Evolutionary conservation across 345 rosid species (phyloP).

Genomic region (Brassica carinata): DNA sequence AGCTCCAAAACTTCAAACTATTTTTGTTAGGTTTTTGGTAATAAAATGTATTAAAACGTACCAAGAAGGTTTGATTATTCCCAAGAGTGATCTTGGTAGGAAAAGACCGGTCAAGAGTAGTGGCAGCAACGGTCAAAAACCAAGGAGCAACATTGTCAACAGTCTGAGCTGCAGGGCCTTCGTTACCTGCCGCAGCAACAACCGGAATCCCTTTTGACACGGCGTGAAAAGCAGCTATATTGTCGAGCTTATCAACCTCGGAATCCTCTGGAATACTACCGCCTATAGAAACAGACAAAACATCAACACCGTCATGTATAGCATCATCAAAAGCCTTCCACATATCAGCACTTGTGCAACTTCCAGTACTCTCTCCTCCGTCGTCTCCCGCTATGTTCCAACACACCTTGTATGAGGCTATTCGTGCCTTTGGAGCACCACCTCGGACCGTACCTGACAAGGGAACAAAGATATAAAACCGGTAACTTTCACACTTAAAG

Average conservation of each 20-base stretch:
- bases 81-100: slow-evolving; percentile 44
- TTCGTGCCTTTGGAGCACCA: slow-evolving; percentile 48
- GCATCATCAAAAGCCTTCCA: slow-evolving; percentile 56
- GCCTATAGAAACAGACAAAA: slow-evolving; percentile 50
- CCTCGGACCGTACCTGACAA: slow-evolving; percentile 37
- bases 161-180: slow-evolving; percentile 44
- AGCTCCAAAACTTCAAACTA: slow-evolving; percentile 22
- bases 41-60: slow-evolving; percentile 35
- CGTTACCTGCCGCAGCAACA: slow-evolving; percentile 38
- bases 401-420: slow-evolving; percentile 60
- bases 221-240: slow-evolving; percentile 48
- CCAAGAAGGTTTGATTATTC: slow-evolving; percentile 34
- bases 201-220: slow-evolving; percentile 46
- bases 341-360: slow-evolving; percentile 45
- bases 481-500: too few relatives aligned
- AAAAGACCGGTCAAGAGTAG: slow-evolving; percentile 53
- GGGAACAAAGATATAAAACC: background rate
- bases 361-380: background rate
- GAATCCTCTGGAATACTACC: slow-evolving; percentile 32
- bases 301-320: slow-evolving; percentile 57
- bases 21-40: background rate
- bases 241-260: slow-evolving; percentile 27
- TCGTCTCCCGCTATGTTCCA: slow-evolving; percentile 33
- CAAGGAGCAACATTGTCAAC: slow-evolving; percentile 51
- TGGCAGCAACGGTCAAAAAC: slow-evolving; percentile 53